Base-by-base conservation (phyloP, 176 grass and related monocot species). In the Juncus effusus region DNA sequence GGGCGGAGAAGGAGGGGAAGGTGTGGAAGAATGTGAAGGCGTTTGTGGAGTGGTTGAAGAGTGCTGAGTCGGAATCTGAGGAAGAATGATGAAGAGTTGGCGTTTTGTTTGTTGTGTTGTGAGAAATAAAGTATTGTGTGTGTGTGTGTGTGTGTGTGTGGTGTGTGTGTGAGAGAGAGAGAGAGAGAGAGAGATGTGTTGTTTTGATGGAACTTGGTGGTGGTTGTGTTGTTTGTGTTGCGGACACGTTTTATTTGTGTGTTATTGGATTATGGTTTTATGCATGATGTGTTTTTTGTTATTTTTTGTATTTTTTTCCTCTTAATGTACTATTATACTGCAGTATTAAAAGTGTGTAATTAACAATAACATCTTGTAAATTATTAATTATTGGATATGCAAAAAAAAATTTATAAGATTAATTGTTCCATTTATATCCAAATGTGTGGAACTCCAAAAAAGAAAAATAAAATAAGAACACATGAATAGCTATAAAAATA, bases 21-120 rank as follows among this genome's bases (percentile, higher is more conserved):
- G n/a, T n/a, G n/a, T n/a, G n/a, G 49, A 88, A 88, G 74, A 88
- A 81, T 8, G 77, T 78, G 49, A 85, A 77, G 63, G 74, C 77
- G 0, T 88, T 91, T 10, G 77, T 96, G 2, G 82, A 80, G 70
- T 96, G 92, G 82, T 84, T 96, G 11, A 77, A 79, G 77, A 86
- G 47, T 15, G 87, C 85, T 0, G 92, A 89, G 13, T 83, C 83
- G 0, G 90, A 95, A 16, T 70, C 77, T 0, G 92, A 96, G 54
- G 79, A 90, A n/a, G 78, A 85, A 56, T 38, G 14, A 14, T 39
- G 40, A 45, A 16, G 6, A 40, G 70, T 62, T 60, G 44, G 15
- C 11, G 56, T n/a, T 16, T 38, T 47, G 19, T 64, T 13, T 72
- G 67, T 13, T 72, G 67, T 59, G 54, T 57, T 52, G 49, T 52